These are phyloP conservation scores for Linnemannia elongata DNA, from an alignment of 192 early-diverging fungal genomes.

Conservation along the genomic window DNA sequence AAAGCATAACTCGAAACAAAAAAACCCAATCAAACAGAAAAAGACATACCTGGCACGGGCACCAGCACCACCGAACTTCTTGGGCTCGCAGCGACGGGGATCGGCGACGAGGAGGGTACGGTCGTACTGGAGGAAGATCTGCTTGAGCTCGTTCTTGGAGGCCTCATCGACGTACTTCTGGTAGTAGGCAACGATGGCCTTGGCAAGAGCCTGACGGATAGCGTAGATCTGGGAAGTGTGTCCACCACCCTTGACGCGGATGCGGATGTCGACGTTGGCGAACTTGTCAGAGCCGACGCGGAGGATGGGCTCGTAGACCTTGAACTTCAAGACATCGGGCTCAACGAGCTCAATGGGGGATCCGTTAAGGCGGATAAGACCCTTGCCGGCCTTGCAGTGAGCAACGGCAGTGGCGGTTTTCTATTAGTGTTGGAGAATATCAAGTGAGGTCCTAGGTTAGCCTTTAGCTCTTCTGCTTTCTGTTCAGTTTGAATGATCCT, in stretches of 20 bases:
- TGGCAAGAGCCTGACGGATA: conserved; percentile 99
- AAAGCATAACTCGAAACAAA: background rate
- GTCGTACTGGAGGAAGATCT: conserved; percentile 86
- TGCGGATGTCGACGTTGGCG: conserved; percentile 95
- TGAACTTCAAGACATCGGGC: conserved; percentile 97
- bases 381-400: conserved; percentile 97
- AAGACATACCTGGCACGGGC: conserved; percentile 89
- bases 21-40: conserved; percentile 4
- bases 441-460: background rate
- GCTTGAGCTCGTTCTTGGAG: conserved; percentile 99
- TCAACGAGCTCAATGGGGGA: conserved; percentile 95
- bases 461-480: background rate
- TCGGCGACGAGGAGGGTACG: conserved; percentile 98
- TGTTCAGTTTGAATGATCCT: background rate
- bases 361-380: conserved; percentile 98
- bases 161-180: conserved; percentile 99
- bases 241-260: conserved; percentile 98
- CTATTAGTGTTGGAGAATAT: conserved; percentile 54
- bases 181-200: conserved; percentile 99
- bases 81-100: conserved; percentile 99
- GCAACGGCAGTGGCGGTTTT: conserved; percentile 99
- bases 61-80: conserved; percentile 99
- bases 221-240: conserved; percentile 98
- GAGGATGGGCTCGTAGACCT: conserved; percentile 99
- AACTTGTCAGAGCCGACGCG: conserved; percentile 97